These are phyloP conservation scores for Retiboletus fuscus DNA, from an alignment of 1,284 basidiomycete species.

Conservation along the genomic window DNA sequence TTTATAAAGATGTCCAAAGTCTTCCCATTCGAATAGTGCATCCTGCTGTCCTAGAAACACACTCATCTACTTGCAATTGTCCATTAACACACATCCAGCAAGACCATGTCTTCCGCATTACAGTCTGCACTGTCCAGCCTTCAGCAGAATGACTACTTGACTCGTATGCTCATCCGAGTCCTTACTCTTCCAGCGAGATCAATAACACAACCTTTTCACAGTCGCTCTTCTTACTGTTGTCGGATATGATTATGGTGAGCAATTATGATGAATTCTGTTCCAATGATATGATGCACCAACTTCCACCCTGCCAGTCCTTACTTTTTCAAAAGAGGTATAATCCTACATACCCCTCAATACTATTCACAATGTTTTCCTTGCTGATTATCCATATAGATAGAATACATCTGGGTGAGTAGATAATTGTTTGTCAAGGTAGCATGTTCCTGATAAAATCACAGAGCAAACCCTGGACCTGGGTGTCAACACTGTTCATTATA, in stretches of 20 bases:
- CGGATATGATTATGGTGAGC: too few species aligned
- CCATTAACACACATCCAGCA: too few species aligned
- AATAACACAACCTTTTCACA: too few species aligned
- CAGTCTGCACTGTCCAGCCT: background rate
- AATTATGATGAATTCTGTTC: too few species aligned
- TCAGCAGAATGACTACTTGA: background rate
- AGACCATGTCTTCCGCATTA: background rate
- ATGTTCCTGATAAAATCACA: background rate
- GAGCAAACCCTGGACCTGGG: background rate
- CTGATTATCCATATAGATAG: background rate
- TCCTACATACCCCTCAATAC: background rate
- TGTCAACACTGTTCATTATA: background rate
- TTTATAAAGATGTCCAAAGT: too few species aligned
- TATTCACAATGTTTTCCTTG: background rate
- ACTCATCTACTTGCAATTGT: too few species aligned
- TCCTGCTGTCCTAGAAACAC: too few species aligned
- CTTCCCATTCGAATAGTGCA: too few species aligned
- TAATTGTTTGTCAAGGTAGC: background rate
- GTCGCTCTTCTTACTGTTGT: too few species aligned
- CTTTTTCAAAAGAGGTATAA: background rate
- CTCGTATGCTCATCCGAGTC: background rate
- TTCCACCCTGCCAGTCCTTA: background rate
- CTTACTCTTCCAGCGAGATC: too few species aligned
- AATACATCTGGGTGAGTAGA: background rate
- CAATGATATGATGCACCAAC: background rate